phyloP scores from a whole-genome alignment of 169 alveolate genomes.

The Ichthyophthirius multifiliis region DNA sequence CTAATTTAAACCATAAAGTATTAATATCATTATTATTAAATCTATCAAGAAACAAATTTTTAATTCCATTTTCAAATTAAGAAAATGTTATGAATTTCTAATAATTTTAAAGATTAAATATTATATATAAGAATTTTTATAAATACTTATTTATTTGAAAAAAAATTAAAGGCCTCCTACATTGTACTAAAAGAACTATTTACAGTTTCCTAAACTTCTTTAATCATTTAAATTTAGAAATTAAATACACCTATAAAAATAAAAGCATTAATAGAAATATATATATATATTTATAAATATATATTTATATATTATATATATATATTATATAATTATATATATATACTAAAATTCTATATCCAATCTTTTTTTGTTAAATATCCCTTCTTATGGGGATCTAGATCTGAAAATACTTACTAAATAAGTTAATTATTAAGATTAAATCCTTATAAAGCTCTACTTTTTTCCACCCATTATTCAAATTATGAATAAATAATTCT shows the following conservation, averaged over 20 bases:
- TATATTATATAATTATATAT: neutral
- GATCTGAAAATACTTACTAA: conserved; percentile 60
- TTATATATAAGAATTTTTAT: too few species aligned
- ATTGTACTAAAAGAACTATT: conserved; percentile 37
- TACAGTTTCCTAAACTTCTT: conserved; percentile 49
- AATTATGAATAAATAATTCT: conserved; percentile 51
- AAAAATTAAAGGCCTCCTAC: conserved; percentile 53
- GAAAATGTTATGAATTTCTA: too few species aligned
- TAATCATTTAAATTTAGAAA: conserved; percentile 38
- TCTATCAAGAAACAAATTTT: too few species aligned
- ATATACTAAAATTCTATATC: conserved; percentile 44
- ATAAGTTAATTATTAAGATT: conserved; percentile 59
- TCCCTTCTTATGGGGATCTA: conserved; percentile 81
- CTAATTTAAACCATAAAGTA: too few species aligned
- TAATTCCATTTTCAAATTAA: too few species aligned
- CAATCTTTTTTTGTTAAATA: conserved; percentile 68
- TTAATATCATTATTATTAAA: too few species aligned
- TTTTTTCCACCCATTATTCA: conserved; percentile 53
- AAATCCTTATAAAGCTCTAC: conserved; percentile 52
- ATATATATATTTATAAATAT: neutral
- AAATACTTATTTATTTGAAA: too few species aligned
- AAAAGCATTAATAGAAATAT: too few species aligned
- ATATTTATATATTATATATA: too few species aligned
- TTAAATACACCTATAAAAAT: conserved; percentile 40
- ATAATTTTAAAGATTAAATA: too few species aligned